These are phyloP conservation scores for Acacia melanoxylon DNA, from an alignment of 306 rosid genomes.

Conservation along the genomic window DNA sequence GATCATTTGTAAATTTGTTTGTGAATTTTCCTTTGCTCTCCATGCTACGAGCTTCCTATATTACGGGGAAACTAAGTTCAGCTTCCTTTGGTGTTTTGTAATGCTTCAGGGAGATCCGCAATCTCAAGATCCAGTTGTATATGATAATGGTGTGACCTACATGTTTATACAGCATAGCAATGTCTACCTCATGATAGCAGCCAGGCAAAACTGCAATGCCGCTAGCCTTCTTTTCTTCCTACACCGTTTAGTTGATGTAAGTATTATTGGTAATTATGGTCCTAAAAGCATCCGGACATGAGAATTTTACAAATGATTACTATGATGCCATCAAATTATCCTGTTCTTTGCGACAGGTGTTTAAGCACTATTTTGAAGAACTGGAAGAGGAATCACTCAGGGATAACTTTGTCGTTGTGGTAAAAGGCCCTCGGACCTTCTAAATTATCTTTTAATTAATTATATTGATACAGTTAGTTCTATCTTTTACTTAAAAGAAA, in stretches of 20 bases:
- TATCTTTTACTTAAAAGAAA: not conserved
- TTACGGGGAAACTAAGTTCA: not conserved
- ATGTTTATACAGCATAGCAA: conserved; percentile 96
- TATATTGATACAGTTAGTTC: not conserved
- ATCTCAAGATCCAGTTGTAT: conserved; percentile 90
- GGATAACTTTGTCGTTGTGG: conserved; percentile 99
- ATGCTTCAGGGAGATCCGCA: conserved; percentile 85
- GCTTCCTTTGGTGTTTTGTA: conserved; percentile 9
- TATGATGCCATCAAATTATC: not conserved
- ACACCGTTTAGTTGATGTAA: conserved; percentile 90
- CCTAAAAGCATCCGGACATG: not conserved
- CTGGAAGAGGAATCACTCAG: conserved; percentile 95
- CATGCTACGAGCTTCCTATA: not conserved
- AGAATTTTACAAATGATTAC: not conserved
- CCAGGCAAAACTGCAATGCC: conserved; percentile 97
- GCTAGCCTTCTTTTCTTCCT: conserved; percentile 93
- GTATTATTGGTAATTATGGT: conserved; percentile 33
- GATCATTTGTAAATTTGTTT: conserved; percentile 2
- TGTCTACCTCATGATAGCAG: conserved; percentile 84
- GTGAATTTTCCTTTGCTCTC: not conserved
- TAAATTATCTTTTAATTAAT: not conserved
- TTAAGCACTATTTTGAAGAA: conserved; percentile 96
- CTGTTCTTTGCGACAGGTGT: conserved; percentile 60
- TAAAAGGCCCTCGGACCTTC: conserved; percentile 33
- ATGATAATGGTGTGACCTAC: conserved; percentile 86